Evolutionary conservation across 2,329 filamentous ascomycete genomes (phyloP).

Genomic region (Fusarium musae): DNA sequence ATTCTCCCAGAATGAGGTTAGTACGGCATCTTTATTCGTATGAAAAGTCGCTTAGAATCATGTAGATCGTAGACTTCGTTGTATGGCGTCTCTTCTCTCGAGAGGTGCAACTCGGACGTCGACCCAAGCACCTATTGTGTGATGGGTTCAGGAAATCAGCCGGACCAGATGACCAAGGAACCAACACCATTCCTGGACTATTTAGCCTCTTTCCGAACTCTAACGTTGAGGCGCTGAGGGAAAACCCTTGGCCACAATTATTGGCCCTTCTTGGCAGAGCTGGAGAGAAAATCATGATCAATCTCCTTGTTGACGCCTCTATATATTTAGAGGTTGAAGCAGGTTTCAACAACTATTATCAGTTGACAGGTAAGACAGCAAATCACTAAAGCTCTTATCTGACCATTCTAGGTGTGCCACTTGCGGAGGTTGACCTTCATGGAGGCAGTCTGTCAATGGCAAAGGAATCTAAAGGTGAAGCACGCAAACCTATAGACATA

Average conservation of each 20-base stretch:
- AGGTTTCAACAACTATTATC: slow-evolving; percentile 74
- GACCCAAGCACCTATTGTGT: slow-evolving; percentile 80
- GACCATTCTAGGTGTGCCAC: slow-evolving; percentile 57
- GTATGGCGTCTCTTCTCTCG: slow-evolving; percentile 81
- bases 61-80: slow-evolving; percentile 79
- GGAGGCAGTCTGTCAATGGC: slow-evolving; percentile 15
- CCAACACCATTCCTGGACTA: slow-evolving; percentile 71
- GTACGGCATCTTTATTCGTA: slow-evolving; percentile 12
- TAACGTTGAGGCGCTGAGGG: slow-evolving; percentile 75
- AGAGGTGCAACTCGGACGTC: slow-evolving; percentile 55
- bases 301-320: slow-evolving; percentile 80
- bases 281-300: slow-evolving; percentile 81
- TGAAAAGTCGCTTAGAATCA: slow-evolving; percentile 8
- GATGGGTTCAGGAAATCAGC: slow-evolving; percentile 77
- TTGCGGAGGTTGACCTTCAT: slow-evolving; percentile 58
- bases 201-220: slow-evolving; percentile 73
- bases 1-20: slow-evolving; percentile 73
- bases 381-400: neutral
- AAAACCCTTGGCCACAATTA: slow-evolving; percentile 78
- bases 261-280: slow-evolving; percentile 78
- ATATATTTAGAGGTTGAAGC: slow-evolving; percentile 74
- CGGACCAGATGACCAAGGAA: slow-evolving; percentile 44
- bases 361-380: slow-evolving; percentile 75
- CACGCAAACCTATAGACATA: slow-evolving; percentile 66
- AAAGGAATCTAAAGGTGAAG: neutral